These are phyloP conservation scores for Magnusiomyces paraingens DNA, from an alignment of 1,139 yeast species.

Conservation along the genomic window DNA sequence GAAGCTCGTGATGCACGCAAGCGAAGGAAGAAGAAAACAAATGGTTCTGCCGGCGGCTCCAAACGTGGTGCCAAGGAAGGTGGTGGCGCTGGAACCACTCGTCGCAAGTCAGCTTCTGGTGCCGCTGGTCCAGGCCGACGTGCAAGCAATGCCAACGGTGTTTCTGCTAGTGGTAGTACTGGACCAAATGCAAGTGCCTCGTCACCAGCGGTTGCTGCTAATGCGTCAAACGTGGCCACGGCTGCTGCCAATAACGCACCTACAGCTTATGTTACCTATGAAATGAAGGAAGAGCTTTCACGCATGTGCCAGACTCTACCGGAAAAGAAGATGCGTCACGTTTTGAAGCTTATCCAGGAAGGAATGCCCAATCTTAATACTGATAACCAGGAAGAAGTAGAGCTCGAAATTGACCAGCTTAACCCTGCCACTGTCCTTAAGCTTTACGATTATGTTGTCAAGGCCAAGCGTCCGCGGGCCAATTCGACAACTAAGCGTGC, in stretches of 20 bases:
- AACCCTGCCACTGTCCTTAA: slow-evolving; percentile 80
- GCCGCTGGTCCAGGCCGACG: slow-evolving; percentile 17
- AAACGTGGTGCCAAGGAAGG: slow-evolving; percentile 16
- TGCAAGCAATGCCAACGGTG: slow-evolving; percentile 15
- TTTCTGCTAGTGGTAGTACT: slow-evolving; percentile 10
- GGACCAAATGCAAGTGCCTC: background rate
- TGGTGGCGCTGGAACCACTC: slow-evolving; percentile 7
- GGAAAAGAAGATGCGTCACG: slow-evolving; percentile 77
- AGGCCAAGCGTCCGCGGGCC: slow-evolving; percentile 35
- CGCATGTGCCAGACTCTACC: slow-evolving; percentile 70
- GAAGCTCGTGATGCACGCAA: slow-evolving; percentile 25
- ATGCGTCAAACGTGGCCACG: too few species aligned
- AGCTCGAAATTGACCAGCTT: slow-evolving; percentile 89
- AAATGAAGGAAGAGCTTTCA: slow-evolving; percentile 91
- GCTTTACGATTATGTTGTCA: slow-evolving; percentile 72
- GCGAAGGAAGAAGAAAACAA: slow-evolving; percentile 32
- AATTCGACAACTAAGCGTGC: slow-evolving; percentile 26
- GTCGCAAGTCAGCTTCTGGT: slow-evolving; percentile 21
- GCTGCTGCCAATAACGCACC: slow-evolving; percentile 20
- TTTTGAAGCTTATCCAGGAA: slow-evolving; percentile 78
- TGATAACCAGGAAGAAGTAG: slow-evolving; percentile 78
- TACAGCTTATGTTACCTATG: slow-evolving; percentile 51
- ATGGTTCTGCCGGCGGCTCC: slow-evolving; percentile 22
- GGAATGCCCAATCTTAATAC: slow-evolving; percentile 74
- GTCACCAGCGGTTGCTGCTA: too few species aligned